phyloP scores from a whole-genome alignment of 129 eudicot genomes.

The Arctium lappa region DNA sequence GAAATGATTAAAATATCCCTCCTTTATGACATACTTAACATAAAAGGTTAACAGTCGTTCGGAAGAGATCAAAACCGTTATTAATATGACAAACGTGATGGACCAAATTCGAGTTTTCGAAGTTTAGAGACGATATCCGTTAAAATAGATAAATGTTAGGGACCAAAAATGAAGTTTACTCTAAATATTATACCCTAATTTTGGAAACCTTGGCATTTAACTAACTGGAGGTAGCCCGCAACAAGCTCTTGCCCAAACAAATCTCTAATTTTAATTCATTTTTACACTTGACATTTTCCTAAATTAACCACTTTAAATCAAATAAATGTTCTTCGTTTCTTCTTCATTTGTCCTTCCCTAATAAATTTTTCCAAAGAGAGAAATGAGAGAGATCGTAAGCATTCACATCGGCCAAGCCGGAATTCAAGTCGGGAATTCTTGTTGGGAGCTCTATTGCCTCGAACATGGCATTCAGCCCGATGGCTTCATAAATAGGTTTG shows the following conservation, averaged over 20 bases:
- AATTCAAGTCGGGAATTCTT: constrained; percentile 25
- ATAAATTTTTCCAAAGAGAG: neutral
- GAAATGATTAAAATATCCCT: too few relatives aligned
- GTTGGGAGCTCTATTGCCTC: constrained; percentile 32
- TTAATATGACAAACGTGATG: too few relatives aligned
- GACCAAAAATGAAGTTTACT: too few relatives aligned
- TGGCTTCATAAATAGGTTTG: constrained; percentile 18
- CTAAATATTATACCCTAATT: neutral
- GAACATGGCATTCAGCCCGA: constrained; percentile 27
- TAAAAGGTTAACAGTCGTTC: too few relatives aligned
- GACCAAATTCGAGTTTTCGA: too few relatives aligned
- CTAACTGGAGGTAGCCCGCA: constrained; percentile 17
- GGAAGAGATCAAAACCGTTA: too few relatives aligned
- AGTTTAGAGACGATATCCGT: too few relatives aligned
- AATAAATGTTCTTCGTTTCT: neutral
- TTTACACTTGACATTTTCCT: constrained; percentile 17
- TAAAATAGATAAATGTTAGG: too few relatives aligned
- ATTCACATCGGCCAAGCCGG: constrained; percentile 30
- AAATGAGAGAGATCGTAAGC: constrained; percentile 33
- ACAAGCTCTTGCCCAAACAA: constrained; percentile 27
- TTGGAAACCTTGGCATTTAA: neutral
- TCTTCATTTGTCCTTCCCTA: neutral
- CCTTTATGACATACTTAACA: too few relatives aligned
- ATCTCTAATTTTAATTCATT: neutral
- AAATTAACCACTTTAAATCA: neutral